A percentile compares a stretch with the other conserved stretches of the same genome.
These are phyloP conservation scores for Gorgonomyces haynaldii DNA, from an alignment of 192 early-diverging fungal genomes.

Conservation along the genomic window DNA sequence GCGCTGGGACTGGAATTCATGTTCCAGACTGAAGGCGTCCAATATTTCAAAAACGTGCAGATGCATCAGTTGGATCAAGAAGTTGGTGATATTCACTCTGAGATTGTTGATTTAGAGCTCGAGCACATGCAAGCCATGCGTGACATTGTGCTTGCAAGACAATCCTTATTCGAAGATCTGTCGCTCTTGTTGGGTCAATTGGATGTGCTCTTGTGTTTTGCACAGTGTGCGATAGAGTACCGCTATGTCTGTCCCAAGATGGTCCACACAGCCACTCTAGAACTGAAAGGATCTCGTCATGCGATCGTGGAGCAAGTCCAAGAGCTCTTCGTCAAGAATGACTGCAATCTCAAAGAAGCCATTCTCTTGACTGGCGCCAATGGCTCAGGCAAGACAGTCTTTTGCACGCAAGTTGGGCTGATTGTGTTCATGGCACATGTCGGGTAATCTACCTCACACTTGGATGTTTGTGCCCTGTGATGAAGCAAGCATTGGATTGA, in stretches of 20 bases:
- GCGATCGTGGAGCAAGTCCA: slow-evolving; percentile 49
- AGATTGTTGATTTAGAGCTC: slow-evolving; percentile 76
- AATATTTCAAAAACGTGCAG: slow-evolving; percentile 59
- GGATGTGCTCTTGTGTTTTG: slow-evolving; percentile 64
- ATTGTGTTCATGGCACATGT: slow-evolving; percentile 83
- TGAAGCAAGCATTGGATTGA: slow-evolving; percentile 54
- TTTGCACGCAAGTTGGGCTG: slow-evolving; percentile 48
- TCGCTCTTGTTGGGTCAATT: slow-evolving; percentile 22
- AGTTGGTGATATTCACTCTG: slow-evolving; percentile 73
- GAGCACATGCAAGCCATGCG: slow-evolving; percentile 67
- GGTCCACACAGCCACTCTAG: slow-evolving; percentile 39
- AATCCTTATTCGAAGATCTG: not conserved
- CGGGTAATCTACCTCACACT: slow-evolving; percentile 73
- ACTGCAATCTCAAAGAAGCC: slow-evolving; percentile 19
- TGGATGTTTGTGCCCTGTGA: slow-evolving; percentile 78
- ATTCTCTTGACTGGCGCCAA: slow-evolving; percentile 75
- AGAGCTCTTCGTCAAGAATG: slow-evolving; percentile 61
- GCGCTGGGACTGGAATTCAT: slow-evolving; percentile 24
- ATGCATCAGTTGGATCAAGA: slow-evolving; percentile 59
- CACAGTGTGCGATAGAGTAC: slow-evolving; percentile 41
- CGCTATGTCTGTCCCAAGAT: slow-evolving; percentile 46
- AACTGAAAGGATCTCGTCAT: slow-evolving; percentile 57
- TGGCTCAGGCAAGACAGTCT: slow-evolving; percentile 57
- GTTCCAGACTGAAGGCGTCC: slow-evolving; percentile 53
- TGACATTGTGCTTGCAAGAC: slow-evolving; percentile 30